Conservation (phyloP, 768 basidiomycete species). For the Sarcodon aspratus region DNA sequence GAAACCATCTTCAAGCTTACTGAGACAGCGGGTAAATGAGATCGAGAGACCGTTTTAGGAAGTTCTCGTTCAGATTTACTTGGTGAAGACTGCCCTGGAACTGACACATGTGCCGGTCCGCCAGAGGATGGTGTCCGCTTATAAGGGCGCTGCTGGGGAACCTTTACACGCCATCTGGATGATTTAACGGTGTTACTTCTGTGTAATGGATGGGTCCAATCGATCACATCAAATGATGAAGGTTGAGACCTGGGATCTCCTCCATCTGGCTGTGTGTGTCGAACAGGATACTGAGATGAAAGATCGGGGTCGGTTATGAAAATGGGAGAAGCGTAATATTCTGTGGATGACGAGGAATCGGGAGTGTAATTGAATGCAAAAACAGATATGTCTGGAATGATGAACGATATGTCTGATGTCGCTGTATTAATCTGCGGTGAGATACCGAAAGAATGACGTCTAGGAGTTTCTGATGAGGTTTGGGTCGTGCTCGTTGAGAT, state of each 20-base stretch:
- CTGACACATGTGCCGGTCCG: background rate
- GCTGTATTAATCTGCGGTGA: background rate
- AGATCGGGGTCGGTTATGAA: conserved; percentile 68
- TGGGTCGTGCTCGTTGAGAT: conserved; percentile 6
- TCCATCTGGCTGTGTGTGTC: conserved; percentile 29
- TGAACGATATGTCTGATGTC: conserved; percentile 12
- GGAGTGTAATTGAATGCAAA: conserved; percentile 32
- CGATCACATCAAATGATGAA: conserved; percentile 40
- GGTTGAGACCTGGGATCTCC: background rate
- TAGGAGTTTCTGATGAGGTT: background rate
- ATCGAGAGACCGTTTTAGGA: background rate
- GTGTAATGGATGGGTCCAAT: conserved; percentile 46
- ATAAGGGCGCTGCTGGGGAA: conserved; percentile 12
- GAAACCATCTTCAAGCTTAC: conserved; percentile 7
- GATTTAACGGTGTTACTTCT: conserved; percentile 35
- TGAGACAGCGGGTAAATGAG: conserved; percentile 6
- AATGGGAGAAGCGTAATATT: conserved; percentile 44
- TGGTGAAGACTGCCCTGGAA: conserved; percentile 5
- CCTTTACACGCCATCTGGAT: conserved; percentile 51
- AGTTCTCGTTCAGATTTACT: background rate
- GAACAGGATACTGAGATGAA: conserved; percentile 37
- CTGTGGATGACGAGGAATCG: conserved; percentile 7
- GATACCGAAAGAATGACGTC: background rate
- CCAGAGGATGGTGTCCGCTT: conserved; percentile 12
- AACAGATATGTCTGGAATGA: conserved; percentile 42